Conservation (phyloP, 257 asterid genomes). For the Scutellaria galericulata region DNA sequence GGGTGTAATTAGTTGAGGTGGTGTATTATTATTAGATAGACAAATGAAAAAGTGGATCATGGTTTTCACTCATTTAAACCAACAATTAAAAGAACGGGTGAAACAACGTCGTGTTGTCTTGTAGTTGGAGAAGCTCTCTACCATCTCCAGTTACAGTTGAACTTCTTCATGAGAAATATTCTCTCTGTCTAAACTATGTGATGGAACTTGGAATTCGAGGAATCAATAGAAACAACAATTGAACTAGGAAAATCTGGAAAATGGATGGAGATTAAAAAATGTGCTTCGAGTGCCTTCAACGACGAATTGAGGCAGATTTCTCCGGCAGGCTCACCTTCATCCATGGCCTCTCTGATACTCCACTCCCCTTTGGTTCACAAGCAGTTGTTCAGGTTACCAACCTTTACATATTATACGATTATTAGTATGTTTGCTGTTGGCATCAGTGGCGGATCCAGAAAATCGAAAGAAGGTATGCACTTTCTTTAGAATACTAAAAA, state of each 20-base stretch:
- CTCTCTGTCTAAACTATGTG: not conserved
- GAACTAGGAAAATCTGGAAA: conserved; percentile 4
- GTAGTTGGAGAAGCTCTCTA: too few species aligned
- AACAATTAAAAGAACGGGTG: too few species aligned
- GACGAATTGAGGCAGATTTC: conserved; percentile 69
- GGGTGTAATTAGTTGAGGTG: too few species aligned
- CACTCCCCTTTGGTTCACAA: conserved; percentile 72
- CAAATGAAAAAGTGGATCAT: too few species aligned
- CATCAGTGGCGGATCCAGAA: too few species aligned
- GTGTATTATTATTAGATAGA: too few species aligned
- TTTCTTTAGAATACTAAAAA: too few species aligned
- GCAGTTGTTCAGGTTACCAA: conserved; percentile 77
- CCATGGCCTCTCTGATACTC: conserved; percentile 68
- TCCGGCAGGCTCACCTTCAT: conserved; percentile 56
- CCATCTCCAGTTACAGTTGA: too few species aligned
- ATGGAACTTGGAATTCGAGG: conserved; percentile 2
- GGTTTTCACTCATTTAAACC: too few species aligned
- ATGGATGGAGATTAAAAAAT: conserved; percentile 42
- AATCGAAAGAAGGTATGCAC: too few species aligned
- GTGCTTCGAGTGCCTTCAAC: conserved; percentile 87
- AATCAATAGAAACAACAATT: not conserved
- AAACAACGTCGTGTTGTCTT: too few species aligned
- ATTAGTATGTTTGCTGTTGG: conserved; percentile 1
- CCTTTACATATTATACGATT: not conserved
- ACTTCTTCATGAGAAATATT: too few species aligned